Evolutionary conservation across 2,329 filamentous ascomycete genomes (phyloP), one percentile per base, ranked within the genome.

Genomic region (Colletotrichum trifolii): DNA sequence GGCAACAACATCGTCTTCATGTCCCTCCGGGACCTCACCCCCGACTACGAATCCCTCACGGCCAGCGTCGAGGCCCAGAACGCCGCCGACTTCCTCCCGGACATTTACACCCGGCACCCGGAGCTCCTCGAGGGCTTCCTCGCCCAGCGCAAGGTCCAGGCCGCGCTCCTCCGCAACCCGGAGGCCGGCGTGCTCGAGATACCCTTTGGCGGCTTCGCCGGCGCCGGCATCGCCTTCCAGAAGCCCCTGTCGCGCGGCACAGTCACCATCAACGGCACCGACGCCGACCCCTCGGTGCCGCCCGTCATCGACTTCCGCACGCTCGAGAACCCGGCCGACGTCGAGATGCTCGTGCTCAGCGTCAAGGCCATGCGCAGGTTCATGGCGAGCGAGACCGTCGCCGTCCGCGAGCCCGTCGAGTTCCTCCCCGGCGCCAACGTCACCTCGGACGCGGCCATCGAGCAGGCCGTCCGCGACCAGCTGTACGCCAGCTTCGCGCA

Each of bases 191-290:
- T 71, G 6, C 60, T 69, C 54, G 73, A 73, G 33, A 72, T 78
- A n/a, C 60, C 64, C 4, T 74, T 78, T 49, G 79, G 74, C 68
- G 71, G 73, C 54, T 65, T 74, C 71, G 69, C 68, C 66, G 13
- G 59, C 68, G 39, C 67, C 71, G 39, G 70, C 3, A 71, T 79
- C 17, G 75, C 76, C 59, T 69, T 77, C 49, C 71, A 76, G 60
- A 77, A 80, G 66, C 77, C 79, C 6, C 71, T 81, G 13, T 77
- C 74, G 42, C 74, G 79, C 13, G 79, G 80, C 33, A 76, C 75
- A 10, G 73, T 81, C 59, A 74, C 72, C 33, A 76, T 82, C 54
- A 74, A 77, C 70, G 68, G 72, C 0, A 71, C 69, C 0, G 25
- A 64, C 25, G 33, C 60, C 1, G 71, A 81, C 68, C 77, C 77